Evolutionary conservation across 2,329 filamentous ascomycete species (phyloP), one percentile per base, ranked within the genome.

Genomic region (Neonectria faginata): DNA sequence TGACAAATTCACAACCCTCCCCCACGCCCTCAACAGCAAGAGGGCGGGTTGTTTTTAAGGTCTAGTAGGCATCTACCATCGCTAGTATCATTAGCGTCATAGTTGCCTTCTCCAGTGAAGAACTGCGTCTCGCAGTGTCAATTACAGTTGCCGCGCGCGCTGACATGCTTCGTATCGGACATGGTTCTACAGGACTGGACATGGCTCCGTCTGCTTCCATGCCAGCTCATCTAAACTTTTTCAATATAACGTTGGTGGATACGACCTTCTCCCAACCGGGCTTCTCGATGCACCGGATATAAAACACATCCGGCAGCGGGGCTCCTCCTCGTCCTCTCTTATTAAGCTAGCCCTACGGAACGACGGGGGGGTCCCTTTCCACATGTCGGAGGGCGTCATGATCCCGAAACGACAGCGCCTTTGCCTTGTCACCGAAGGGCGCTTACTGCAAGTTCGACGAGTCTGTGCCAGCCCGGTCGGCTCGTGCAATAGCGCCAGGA

Each of bases 321-420:
- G 22, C 22, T 25, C 22, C 22, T 25, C 22, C 22, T 25, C 22
- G 22, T 25, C 22, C 29, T 51, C 29, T 22, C 16, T 18, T 12
- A 5, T 8, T 16, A 14, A 51, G 48, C 27, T 51, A 51, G 48
- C 48, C 48, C 48, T 51, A 51, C 48, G 22, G 25, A n/a, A 9
- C 22, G 36, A n/a, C 36, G 36, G 11, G 44, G 44, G 5, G 20
- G 20, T 20, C 20, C n/a, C 22, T 47, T 22, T 29, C 42, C 6
- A 45, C 20, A 11, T 48, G 25, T 45, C 18, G 45, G 45, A 48
- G 22, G 45, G 22, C 25, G 33, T 50, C 45, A 50, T 50, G 45
- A 31, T 29, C 25, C 12, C 33, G 33, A 20, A 36, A 36, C 33
- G 14, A 36, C 4, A 36, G 36, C 14, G 36, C 27, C 47, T n/a